Conservation (phyloP, 495 filamentous ascomycete genomes). For the Aspergillus wentii region DNA sequence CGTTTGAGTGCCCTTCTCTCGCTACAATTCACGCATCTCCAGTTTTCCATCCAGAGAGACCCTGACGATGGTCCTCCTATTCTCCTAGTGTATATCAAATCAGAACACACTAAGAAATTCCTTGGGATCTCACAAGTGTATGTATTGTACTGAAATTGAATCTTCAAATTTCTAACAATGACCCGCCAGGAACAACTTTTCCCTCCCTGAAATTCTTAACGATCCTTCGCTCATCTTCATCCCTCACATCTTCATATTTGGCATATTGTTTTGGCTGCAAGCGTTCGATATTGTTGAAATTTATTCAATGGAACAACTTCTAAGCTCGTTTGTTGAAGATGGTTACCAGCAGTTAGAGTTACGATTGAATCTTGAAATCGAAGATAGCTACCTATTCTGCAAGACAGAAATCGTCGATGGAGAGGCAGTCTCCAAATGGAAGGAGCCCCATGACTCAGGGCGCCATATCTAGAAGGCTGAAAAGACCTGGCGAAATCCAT, state of each 20-base stretch:
- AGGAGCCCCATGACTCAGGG: slow-evolving; percentile 9
- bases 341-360: slow-evolving; percentile 17
- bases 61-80: slow-evolving; percentile 15
- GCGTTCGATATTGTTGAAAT: slow-evolving; percentile 16
- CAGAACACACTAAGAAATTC: slow-evolving; percentile 13
- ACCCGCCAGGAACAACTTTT: slow-evolving; percentile 18
- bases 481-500: slow-evolving; percentile 19
- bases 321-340: slow-evolving; percentile 12
- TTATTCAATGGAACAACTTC: slow-evolving; percentile 18
- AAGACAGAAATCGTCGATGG: slow-evolving; percentile 12
- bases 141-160: too few species aligned
- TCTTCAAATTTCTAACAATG: too few species aligned
- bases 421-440: slow-evolving; percentile 8
- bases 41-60: slow-evolving; percentile 15
- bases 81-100: slow-evolving; percentile 15
- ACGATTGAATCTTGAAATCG: slow-evolving; percentile 13
- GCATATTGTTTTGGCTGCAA: slow-evolving; percentile 15
- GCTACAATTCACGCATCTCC: slow-evolving; percentile 18
- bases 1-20: slow-evolving; percentile 12
- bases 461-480: slow-evolving; percentile 15
- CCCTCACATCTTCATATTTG: slow-evolving; percentile 18
- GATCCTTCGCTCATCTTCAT: slow-evolving; percentile 21
- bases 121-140: slow-evolving; percentile 15
- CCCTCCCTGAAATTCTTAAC: slow-evolving; percentile 21
- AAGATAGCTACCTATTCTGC: slow-evolving; percentile 19